phyloP scores from a whole-genome alignment of 495 filamentous ascomycete genomes.

The Baudoinia panamericana region DNA sequence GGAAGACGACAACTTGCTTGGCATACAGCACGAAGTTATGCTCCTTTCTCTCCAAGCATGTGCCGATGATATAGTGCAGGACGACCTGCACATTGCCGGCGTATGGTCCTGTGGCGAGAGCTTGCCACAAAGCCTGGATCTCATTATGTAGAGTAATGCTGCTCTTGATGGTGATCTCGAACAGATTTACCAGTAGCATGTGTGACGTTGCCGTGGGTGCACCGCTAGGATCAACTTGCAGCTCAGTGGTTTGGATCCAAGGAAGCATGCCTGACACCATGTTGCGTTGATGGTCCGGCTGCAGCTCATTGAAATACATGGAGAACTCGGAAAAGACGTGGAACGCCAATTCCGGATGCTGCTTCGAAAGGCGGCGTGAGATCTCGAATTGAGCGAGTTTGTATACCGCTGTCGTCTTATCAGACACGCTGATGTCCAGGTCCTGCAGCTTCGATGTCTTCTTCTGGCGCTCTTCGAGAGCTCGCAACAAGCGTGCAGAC shows the following conservation, averaged over 20 bases:
- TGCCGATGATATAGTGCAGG: constrained; percentile 84
- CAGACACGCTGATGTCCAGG: constrained; percentile 94
- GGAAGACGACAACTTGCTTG: constrained; percentile 92
- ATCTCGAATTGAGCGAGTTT: constrained; percentile 95
- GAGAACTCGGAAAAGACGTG: constrained; percentile 92
- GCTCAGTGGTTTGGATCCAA: constrained; percentile 89
- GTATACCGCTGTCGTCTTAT: constrained; percentile 96
- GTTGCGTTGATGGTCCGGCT: constrained; percentile 70
- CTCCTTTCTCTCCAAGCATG: constrained; percentile 84
- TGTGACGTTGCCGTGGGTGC: constrained; percentile 83
- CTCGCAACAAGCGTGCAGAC: constrained; percentile 69
- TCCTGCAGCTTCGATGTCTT: constrained; percentile 85
- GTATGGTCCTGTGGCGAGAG: constrained; percentile 82
- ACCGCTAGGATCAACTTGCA: constrained; percentile 88
- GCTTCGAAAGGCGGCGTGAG: constrained; percentile 75
- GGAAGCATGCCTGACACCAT: constrained; percentile 89
- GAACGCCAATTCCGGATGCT: constrained; percentile 79
- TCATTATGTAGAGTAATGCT: constrained; percentile 84
- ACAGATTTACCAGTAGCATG: constrained; percentile 87
- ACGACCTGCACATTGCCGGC: constrained; percentile 91
- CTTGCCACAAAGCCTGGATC: constrained; percentile 95
- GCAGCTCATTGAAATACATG: constrained; percentile 72
- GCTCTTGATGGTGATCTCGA: constrained; percentile 90
- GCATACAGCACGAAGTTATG: constrained; percentile 96
- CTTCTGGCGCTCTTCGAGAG: constrained; percentile 62